phyloP scores from a whole-genome alignment of 352 stramenopile genomes.

The Pythium rishiriense region DNA sequence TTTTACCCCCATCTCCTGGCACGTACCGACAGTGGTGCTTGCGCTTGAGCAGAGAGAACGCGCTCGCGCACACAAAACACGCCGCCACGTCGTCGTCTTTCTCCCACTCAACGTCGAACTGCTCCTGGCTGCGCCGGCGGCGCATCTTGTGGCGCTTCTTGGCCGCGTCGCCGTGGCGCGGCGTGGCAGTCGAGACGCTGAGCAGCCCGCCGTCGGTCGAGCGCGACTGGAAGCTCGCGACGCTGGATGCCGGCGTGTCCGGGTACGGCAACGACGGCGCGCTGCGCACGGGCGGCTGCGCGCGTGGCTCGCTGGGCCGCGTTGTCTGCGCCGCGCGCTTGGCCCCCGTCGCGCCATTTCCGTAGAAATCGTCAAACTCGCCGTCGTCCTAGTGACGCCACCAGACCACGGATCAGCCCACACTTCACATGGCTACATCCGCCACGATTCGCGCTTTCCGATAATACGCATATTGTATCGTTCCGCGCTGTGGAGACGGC shows the following conservation, averaged over 20 bases:
- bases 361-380: constrained; percentile 80
- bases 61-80: constrained; percentile 53
- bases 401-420: constrained; percentile 5
- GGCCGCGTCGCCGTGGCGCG: constrained; percentile 14
- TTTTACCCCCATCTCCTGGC: not conserved
- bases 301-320: constrained; percentile 4
- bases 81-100: constrained; percentile 39
- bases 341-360: constrained; percentile 1
- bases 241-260: constrained; percentile 25
- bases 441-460: not conserved
- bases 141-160: constrained; percentile 29
- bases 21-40: constrained; percentile 77
- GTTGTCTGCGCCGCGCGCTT: constrained; percentile 14
- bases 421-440: constrained; percentile 2
- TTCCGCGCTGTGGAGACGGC: not conserved
- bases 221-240: constrained; percentile 29
- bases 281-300: not conserved
- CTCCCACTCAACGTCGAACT: constrained; percentile 69
- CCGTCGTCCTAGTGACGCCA: constrained; percentile 50
- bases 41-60: constrained; percentile 69
- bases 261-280: constrained; percentile 17
- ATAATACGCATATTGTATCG: not conserved
- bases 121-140: constrained; percentile 55
- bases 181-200: constrained; percentile 7
- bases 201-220: constrained; percentile 14